Evolutionary conservation across 345 rosid genomes (phyloP), one percentile per base, ranked within the genome.

Genomic region (Salix suchowensis): DNA sequence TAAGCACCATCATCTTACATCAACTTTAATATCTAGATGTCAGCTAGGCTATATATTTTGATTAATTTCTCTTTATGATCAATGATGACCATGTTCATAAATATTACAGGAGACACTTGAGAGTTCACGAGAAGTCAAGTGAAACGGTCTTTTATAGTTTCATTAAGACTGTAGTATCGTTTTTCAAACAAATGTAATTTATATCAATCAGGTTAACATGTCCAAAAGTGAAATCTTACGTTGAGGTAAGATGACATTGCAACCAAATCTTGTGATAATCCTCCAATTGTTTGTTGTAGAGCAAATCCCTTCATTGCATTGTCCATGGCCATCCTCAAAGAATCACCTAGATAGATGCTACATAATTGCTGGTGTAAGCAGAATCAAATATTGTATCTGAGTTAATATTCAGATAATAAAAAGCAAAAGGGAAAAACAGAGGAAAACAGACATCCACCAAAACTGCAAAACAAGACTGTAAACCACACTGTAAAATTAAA

Each of bases 241-340:
- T 84, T 81, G 67, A 87, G 81, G 72, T 87, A 80, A 77, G 82
- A 79, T 7, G 91, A 79, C 70, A 84, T 79, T 68, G 84, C 82
- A 76, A 79, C 79, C 52, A 85, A 74, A 83, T 90, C 93, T 76
- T 79, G 80, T 32, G 84, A 73, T 61, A 89, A 73, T 73, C 78
- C 77, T 54, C 76, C 82, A 70, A 77, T 66, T 69, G 65, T 78
- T 85, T 88, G 88, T 34, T 74, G 77, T 70, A 82, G 86, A 71
- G 88, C 81, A 80, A 86, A 80, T 79, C 86, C 88, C 76, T 84
- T 89, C 67, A 70, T 85, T 79, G 81, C 60, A 79, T 79, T 82
- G 58, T 84, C 86, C 76, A 82, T 76, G 72, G 80, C 74, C 79
- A 73, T 69, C 81, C 79, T 81, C 65, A 82, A 52, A 81, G 87